Evolutionary conservation across 1,139 yeast species (phyloP), one percentile per base, ranked within the genome.

Genomic region (Pichia kudriavzevii): DNA sequence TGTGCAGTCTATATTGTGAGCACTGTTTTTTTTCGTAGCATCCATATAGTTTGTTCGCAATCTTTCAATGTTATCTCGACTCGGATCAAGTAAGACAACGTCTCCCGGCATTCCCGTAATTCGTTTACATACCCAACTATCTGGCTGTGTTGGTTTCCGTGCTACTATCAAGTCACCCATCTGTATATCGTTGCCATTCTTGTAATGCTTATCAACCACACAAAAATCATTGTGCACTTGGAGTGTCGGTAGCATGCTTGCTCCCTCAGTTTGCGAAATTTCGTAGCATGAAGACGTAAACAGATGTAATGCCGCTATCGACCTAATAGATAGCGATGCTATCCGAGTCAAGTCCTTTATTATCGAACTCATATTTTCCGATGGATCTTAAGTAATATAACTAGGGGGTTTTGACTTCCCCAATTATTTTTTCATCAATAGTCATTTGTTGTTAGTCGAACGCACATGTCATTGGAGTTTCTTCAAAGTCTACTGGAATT

Each of bases 61-160:
- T 10, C 42, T 35, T 4, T 43, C 35, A 6, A 56, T 30, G 7
- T 53, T 42, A 20, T 48, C 70, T 39, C 72, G 64, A 26, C 85
- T 74, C 8, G 96, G 96, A 55, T 88, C 96, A 2, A 85, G 67
- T 41, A 81, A 59, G 3, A 88, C 72, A 12, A 77, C 54, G 60
- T 88, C 97, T 1, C 97, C 97, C 0, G 96, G 94, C 95, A 88
- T 81, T 0, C 97, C 98, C 0, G 95, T 79, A 26, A 91, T 79
- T 40, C 98, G 66, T 55, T 91, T 91, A 53, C 97, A 91, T 3
- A 91, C 94, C 38, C 94, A 64, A 50, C 79, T 87, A 15, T 69
- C 67, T 0, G 95, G 94, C 46, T 83, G 93, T 3, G 94, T 84
- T 1, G 98, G 98, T 55, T 93, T 91, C 24, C 72, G 63, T 1